Conservation (phyloP, 805 yeast genomes). For the Cyberlindnera euphorbiae region DNA sequence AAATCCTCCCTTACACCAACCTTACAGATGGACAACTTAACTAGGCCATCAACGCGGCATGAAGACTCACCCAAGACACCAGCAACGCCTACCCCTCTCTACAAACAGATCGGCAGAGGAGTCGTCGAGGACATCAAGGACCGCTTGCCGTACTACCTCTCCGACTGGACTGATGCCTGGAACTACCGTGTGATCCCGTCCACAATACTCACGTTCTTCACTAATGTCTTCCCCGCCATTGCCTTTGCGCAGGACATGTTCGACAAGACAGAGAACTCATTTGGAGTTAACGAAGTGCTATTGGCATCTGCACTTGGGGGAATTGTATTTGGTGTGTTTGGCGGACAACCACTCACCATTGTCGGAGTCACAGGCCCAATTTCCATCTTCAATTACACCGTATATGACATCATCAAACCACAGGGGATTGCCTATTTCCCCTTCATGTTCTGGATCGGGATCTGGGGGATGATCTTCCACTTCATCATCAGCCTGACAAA, state of each 20-base stretch:
- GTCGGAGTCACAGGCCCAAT: constrained; percentile 98
- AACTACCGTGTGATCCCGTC: constrained; percentile 88
- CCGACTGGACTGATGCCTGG: constrained; percentile 80
- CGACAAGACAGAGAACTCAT: constrained; percentile 79
- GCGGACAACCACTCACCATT: constrained; percentile 90
- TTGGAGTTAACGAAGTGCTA: constrained; percentile 89
- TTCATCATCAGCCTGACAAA: constrained; percentile 65
- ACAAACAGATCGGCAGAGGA: constrained; percentile 26
- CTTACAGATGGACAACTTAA: no score
- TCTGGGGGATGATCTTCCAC: constrained; percentile 88
- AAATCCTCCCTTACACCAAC: no score
- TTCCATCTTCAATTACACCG: constrained; percentile 86
- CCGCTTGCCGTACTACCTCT: constrained; percentile 55
- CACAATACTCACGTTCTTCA: constrained; percentile 77
- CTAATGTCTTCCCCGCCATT: constrained; percentile 86
- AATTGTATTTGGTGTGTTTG: constrained; percentile 74
- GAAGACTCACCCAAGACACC: no score
- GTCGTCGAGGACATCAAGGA: constrained; percentile 33
- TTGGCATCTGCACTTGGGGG: constrained; percentile 86
- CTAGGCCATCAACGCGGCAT: no score
- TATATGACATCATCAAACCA: constrained; percentile 63
- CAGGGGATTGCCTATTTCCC: constrained; percentile 49
- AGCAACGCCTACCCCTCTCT: no score
- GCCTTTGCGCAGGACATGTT: constrained; percentile 98
- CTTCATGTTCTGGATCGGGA: constrained; percentile 92